These are phyloP conservation scores for Secale cereale DNA, from an alignment of 176 grass and related monocot species.

Conservation along the genomic window DNA sequence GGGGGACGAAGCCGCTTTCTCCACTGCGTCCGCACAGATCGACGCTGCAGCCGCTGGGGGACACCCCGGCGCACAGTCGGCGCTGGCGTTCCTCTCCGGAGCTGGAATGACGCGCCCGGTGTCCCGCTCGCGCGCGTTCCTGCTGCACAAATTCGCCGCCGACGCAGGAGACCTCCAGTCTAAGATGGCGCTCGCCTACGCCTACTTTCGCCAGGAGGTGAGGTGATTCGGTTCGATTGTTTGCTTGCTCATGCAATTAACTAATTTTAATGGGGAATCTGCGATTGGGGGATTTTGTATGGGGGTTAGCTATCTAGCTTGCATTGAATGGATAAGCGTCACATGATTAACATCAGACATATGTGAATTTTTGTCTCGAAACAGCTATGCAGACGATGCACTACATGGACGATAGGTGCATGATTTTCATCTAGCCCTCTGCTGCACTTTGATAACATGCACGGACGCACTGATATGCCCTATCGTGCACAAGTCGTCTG, in stretches of 20 bases:
- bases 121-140: conserved; percentile 64
- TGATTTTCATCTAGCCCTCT: no score
- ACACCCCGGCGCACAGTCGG: conserved; percentile 66
- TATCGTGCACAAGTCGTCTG: no score
- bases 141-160: conserved; percentile 88
- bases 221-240: conserved; percentile 14
- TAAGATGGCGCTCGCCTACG: conserved; percentile 93
- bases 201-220: conserved; percentile 87
- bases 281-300: neutral
- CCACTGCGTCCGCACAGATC: conserved; percentile 64
- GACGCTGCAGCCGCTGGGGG: conserved; percentile 59
- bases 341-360: no score
- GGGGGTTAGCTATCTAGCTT: neutral
- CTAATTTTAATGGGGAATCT: neutral
- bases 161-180: conserved; percentile 85
- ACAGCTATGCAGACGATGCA: no score
- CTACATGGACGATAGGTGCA: no score
- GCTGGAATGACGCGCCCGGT: conserved; percentile 61
- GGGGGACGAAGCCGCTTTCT: conserved; percentile 61
- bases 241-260: neutral
- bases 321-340: neutral
- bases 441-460: no score
- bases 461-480: no score
- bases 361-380: no score
- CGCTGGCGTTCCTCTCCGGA: conserved; percentile 70